These are phyloP conservation scores for Sphaerulina vaccinii DNA, from an alignment of 2,329 filamentous ascomycete species.

Conservation along the genomic window DNA sequence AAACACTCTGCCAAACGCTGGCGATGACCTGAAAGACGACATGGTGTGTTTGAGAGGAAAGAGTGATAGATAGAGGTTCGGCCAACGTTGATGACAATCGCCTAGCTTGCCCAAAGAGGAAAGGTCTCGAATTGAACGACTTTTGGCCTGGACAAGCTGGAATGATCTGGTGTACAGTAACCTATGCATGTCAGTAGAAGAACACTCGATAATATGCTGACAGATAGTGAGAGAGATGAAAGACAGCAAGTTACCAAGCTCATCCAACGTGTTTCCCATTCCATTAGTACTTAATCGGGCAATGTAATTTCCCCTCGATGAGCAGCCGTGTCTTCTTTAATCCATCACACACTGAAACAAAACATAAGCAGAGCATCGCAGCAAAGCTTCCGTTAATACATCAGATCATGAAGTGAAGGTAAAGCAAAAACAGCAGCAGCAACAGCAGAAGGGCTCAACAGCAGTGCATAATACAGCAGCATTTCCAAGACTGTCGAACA, in stretches of 20 bases:
- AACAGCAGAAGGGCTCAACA: conserved; percentile 1
- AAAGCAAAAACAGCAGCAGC: conserved; percentile 4
- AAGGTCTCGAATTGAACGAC: no score
- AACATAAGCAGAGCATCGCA: conserved; percentile 6
- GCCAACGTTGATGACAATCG: neutral
- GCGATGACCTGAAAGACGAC: neutral
- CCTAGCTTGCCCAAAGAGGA: neutral
- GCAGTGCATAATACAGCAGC: neutral
- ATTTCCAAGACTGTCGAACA: conserved; percentile 15
- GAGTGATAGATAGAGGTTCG: neutral
- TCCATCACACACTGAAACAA: conserved; percentile 12
- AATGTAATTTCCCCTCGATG: neutral
- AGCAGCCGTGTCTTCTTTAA: conserved; percentile 14
- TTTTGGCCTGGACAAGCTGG: neutral
- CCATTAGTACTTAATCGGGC: neutral
- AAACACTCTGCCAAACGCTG: neutral
- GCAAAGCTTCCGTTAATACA: conserved; percentile 17
- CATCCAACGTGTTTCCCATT: neutral
- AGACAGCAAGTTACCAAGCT: no score
- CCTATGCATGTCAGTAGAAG: no score
- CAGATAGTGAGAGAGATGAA: neutral
- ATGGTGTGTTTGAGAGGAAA: neutral
- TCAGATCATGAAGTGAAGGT: conserved; percentile 14
- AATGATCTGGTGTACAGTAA: neutral
- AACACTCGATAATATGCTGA: no score